Conservation (phyloP, 495 filamentous ascomycete genomes). For the Daldinia vernicosa region DNA sequence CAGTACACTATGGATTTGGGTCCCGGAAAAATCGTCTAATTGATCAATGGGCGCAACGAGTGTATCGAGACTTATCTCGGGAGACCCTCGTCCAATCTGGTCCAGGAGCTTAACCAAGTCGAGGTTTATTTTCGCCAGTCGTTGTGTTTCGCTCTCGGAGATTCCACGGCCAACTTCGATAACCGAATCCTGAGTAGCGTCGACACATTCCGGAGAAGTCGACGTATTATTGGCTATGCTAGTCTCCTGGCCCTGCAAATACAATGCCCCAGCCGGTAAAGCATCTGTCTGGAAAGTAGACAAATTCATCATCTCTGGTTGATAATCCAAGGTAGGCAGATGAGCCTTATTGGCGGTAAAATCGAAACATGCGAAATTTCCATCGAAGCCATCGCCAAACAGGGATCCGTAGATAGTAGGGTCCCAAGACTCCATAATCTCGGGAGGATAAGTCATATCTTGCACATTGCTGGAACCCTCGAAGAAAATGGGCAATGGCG, state of each 20-base stretch:
- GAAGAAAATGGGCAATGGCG: not conserved
- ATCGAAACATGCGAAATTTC: slow-evolving; percentile 11
- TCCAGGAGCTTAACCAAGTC: slow-evolving; percentile 19
- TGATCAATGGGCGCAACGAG: slow-evolving; percentile 17
- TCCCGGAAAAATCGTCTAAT: not conserved
- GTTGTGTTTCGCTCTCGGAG: slow-evolving; percentile 12
- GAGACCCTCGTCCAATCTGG: slow-evolving; percentile 15
- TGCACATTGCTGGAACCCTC: not conserved
- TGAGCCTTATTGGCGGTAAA: not conserved
- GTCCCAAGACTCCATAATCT: not conserved
- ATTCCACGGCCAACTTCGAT: not conserved
- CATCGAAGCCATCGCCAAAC: slow-evolving; percentile 12
- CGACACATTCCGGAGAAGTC: not conserved
- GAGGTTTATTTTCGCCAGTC: slow-evolving; percentile 33
- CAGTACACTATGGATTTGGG: slow-evolving; percentile 22
- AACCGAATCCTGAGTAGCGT: slow-evolving; percentile 1
- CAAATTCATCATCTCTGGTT: not conserved
- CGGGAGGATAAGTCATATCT: not conserved
- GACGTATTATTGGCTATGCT: not conserved
- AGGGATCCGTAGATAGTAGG: slow-evolving; percentile 12
- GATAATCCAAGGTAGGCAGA: not conserved
- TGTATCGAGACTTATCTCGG: slow-evolving; percentile 11
- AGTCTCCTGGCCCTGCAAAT: not conserved
- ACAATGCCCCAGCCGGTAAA: not conserved
- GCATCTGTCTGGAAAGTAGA: not conserved